Base-by-base conservation (phyloP, 208 protist species). In the Blechomonas ayalai region DNA sequence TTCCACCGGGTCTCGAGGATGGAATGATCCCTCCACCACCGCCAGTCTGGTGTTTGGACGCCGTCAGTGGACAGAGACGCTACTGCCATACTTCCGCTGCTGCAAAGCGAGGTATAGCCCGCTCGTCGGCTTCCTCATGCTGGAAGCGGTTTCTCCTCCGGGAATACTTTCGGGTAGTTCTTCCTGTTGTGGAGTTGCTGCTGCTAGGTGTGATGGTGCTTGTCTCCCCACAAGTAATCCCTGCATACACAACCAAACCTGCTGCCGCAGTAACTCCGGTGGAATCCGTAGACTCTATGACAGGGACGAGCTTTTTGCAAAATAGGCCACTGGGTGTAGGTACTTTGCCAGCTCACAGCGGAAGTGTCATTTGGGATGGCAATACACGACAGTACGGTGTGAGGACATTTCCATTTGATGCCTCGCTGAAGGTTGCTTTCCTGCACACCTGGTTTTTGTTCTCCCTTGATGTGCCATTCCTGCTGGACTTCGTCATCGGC, bases 401-500 rank as follows among this genome's bases (percentile, higher is more conserved):
- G 6, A 35, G 24, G 20, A 34, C 53, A 8, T 63, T 76, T 33
- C 74, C 80, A 3, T 35, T 68, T 13, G 68, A 83, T 8, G 61
- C 67, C 36, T 65, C 67, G 23, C 82, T 73, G 63, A 90, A 82
- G 41, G 46, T 79, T 6, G 65, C 43, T 18, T n/a, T 76, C 31
- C 50, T 93, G 24, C 80, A 93, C 46, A 52, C 74, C 5, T 85
- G 72, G 66, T 70, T 89, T 42, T 29, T 78, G 27, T 75, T 84
- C 46, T 49, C 63, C 3, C 59, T 83, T 18, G 19, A 59, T 7
- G 31, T 90, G 2, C 51, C 72, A 4, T 59, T 85, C 28, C n/a
- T 61, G 8, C 43, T 67, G 7, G 39, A 44, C 6, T 41, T 90
- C 16, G 15, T 66, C 13, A 49, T 86, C 16, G 74, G 60, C 1